Conservation (phyloP, 495 filamentous ascomycete species). For the Lasiosphaeris hirsuta region DNA sequence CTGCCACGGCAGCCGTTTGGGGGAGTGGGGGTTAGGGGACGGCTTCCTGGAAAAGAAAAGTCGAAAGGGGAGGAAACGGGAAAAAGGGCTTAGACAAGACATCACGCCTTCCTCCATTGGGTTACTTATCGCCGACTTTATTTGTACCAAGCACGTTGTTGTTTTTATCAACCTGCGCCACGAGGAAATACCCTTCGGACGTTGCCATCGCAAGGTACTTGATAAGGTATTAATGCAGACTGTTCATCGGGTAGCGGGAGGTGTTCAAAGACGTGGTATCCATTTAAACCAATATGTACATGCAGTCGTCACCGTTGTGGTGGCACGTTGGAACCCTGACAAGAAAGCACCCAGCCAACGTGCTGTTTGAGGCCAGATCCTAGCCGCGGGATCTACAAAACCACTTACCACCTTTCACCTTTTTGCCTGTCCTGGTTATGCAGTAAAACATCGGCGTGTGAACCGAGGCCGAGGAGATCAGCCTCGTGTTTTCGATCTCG, state of each 20-base stretch:
- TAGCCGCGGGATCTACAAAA: not conserved
- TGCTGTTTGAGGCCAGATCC: constrained; percentile 2
- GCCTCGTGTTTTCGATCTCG: too few relatives aligned
- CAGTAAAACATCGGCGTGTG: not conserved
- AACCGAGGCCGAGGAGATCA: too few relatives aligned
- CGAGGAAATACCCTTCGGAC: not conserved
- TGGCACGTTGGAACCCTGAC: not conserved
- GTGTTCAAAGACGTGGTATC: constrained; percentile 9
- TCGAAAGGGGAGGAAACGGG: too few relatives aligned
- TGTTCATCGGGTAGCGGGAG: not conserved
- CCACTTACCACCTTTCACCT: not conserved
- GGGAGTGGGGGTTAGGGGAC: too few relatives aligned
- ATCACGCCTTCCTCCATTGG: too few relatives aligned
- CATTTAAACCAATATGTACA: constrained; percentile 8
- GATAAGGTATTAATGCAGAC: not conserved
- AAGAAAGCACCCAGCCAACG: constrained; percentile 1
- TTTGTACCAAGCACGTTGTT: too few relatives aligned
- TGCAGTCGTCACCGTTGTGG: not conserved
- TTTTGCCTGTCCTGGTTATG: constrained; percentile 9
- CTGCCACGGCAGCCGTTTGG: too few relatives aligned
- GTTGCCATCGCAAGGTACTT: not conserved
- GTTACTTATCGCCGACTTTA: too few relatives aligned
- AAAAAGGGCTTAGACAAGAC: too few relatives aligned
- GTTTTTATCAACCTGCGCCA: too few relatives aligned
- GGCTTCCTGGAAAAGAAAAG: too few relatives aligned